Conservation (phyloP, 2,329 filamentous ascomycete species). For the Macrophomina phaseolina region DNA sequence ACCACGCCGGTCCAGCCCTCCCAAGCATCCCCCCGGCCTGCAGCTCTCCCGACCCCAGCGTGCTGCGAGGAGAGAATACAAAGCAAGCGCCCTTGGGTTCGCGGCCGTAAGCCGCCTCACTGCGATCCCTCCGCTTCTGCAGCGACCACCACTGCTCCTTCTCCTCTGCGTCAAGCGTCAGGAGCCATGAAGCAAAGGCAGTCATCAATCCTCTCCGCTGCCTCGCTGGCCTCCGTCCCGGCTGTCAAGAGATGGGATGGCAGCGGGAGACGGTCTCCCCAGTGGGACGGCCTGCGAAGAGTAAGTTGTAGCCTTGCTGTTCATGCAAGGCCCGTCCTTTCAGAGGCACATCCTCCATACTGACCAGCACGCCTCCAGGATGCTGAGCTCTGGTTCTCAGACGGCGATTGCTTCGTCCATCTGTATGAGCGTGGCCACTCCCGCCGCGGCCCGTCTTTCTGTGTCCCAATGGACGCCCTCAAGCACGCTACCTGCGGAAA, state of each 20-base stretch:
- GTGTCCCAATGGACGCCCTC: constrained; percentile 64
- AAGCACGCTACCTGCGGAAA: constrained; percentile 64
- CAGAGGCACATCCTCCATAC: not conserved
- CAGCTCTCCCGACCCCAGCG: not conserved
- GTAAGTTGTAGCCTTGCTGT: constrained; percentile 39
- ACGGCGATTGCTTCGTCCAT: constrained; percentile 73
- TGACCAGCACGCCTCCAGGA: constrained; percentile 58
- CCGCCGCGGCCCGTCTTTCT: constrained; percentile 70
- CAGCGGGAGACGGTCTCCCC: constrained; percentile 35
- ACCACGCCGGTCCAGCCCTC: not conserved
- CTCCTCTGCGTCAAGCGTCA: not conserved
- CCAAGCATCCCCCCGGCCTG: not conserved
- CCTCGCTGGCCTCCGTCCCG: constrained; percentile 28
- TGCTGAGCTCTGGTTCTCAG: constrained; percentile 69
- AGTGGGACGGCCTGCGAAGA: constrained; percentile 54
- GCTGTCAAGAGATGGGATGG: constrained; percentile 47
- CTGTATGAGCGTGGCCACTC: constrained; percentile 71
- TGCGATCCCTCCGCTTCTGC: constrained; percentile 3
- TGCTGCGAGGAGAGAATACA: not conserved
- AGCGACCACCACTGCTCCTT: not conserved
- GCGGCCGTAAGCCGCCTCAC: constrained; percentile 16
- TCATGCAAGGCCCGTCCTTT: constrained; percentile 12
- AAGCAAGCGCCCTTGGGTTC: constrained; percentile 3
- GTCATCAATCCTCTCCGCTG: constrained; percentile 16
- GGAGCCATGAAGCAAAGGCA: constrained; percentile 19